phyloP scores from a whole-genome alignment of 1,284 basidiomycete genomes.

The Irpex sp. region DNA sequence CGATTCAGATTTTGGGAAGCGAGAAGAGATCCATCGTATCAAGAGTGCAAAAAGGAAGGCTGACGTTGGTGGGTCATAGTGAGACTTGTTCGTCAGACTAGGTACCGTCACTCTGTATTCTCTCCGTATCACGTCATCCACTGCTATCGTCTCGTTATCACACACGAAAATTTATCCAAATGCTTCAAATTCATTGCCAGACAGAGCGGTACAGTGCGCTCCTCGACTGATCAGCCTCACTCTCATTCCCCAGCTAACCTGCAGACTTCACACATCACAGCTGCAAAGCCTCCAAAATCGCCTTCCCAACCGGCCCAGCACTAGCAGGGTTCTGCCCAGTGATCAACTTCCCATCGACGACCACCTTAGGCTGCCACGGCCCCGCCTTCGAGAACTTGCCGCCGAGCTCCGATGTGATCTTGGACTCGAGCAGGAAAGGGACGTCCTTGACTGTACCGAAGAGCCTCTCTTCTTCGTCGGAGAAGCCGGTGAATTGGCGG shows the following conservation, averaged over 20 bases:
- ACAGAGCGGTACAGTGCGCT: no score
- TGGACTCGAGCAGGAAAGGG: conserved; percentile 68
- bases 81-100: background rate
- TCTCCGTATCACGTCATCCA: no score
- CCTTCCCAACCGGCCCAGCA: conserved; percentile 45
- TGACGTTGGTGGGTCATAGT: conserved; percentile 15
- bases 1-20: conserved; percentile 85
- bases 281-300: conserved; percentile 32
- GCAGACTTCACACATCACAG: background rate
- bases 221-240: no score
- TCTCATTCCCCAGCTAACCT: no score
- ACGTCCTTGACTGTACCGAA: conserved; percentile 30
- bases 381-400: conserved; percentile 57
- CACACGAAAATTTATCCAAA: no score
- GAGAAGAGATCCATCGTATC: conserved; percentile 74
- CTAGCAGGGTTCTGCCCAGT: conserved; percentile 76
- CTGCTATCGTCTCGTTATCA: no score
- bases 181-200: no score
- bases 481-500: conserved; percentile 59
- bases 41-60: conserved; percentile 45
- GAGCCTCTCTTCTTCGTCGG: conserved; percentile 35
- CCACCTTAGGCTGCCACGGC: conserved; percentile 48
- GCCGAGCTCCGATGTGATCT: conserved; percentile 48
- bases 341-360: conserved; percentile 40
- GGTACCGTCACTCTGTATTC: no score